Base-by-base conservation (phyloP, 1,284 basidiomycete species). In the Ustilago bromivora region DNA sequence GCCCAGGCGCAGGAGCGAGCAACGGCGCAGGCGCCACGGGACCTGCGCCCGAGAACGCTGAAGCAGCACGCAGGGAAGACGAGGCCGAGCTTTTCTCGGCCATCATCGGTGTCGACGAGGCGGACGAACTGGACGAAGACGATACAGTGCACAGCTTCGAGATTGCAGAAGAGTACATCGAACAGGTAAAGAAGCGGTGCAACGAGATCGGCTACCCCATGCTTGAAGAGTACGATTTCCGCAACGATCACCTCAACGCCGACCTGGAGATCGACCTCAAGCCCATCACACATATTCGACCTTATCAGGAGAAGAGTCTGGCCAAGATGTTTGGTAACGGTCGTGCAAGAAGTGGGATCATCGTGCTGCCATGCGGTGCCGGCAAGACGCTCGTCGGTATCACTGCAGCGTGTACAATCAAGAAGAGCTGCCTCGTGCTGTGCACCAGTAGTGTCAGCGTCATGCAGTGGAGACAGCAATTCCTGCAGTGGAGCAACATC, bases 321-420 rank as follows among this genome's bases (percentile, higher is more conserved):
- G 80, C 81, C 60, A 86, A 86, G 71, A 86, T 86, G 84, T 86
- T 86, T 38, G 84, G 84, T 46, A 86, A 86, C 41, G 84, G 84
- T 34, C 82, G 84, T 53, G 84, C 84, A 10, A 65, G 84, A 11
- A 98, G 96, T 56, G 97, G 97, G 4, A 99, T 99, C 81, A 99
- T 99, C 76, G 97, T 99, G 4, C 89, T 99, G 36, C 97, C 97
- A 46, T 99, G 97, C 85, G 97, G 97, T 71, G 97, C 97, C 36
- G 97, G 97, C 55, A 99, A 99, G 89, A 99, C 97, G 11, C 90
- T 99, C 4, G 97, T 99, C 7, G 97, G 97, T 17, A 98, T 99
- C 83, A 99, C 97, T 0, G 97, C 97, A 4, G 97, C 97, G 12
- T 98, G 96, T 84, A 99, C 97, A 19, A 97, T 99, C 88, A 98